Conservation (phyloP, 2,329 filamentous ascomycete species). For the Sordariomycetes sp. region DNA sequence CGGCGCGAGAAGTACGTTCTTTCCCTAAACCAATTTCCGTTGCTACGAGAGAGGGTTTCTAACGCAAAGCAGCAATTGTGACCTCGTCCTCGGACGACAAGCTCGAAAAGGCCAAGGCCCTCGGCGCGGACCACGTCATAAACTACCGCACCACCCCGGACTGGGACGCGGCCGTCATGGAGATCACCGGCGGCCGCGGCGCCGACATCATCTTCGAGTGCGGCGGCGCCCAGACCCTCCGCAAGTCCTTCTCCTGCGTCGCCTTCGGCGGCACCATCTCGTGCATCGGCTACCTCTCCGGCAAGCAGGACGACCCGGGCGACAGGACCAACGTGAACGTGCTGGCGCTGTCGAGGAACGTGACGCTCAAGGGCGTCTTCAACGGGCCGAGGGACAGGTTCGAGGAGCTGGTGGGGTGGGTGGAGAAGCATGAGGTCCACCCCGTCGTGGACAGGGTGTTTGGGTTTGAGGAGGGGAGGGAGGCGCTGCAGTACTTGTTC, state of each 20-base stretch:
- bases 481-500: slow-evolving; percentile 41
- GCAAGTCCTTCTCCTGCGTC: slow-evolving; percentile 39
- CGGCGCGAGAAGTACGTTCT: slow-evolving; percentile 25
- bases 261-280: slow-evolving; percentile 44
- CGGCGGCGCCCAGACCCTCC: slow-evolving; percentile 39
- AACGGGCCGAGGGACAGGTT: slow-evolving; percentile 47
- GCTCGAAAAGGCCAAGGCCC: slow-evolving; percentile 29
- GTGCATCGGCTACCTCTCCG: slow-evolving; percentile 37
- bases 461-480: slow-evolving; percentile 29
- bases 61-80: slow-evolving; percentile 25
- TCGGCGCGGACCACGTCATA: slow-evolving; percentile 41
- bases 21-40: slow-evolving; percentile 10
- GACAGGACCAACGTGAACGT: slow-evolving; percentile 51
- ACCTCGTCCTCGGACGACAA: slow-evolving; percentile 44
- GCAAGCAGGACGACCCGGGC: slow-evolving; percentile 41
- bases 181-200: slow-evolving; percentile 30
- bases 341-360: slow-evolving; percentile 32
- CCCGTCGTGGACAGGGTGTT: slow-evolving; percentile 39
- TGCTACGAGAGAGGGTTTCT: slow-evolving; percentile 25
- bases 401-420: slow-evolving; percentile 41
- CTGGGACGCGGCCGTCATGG: slow-evolving; percentile 38
- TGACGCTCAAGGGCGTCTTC: slow-evolving; percentile 42
- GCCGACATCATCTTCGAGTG: slow-evolving; percentile 46
- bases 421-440: slow-evolving; percentile 29
- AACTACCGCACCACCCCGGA: slow-evolving; percentile 42